Evolutionary conservation across 768 basidiomycete genomes (phyloP), one percentile per base, ranked within the genome.

Genomic region (Xerocomus potaroensis): DNA sequence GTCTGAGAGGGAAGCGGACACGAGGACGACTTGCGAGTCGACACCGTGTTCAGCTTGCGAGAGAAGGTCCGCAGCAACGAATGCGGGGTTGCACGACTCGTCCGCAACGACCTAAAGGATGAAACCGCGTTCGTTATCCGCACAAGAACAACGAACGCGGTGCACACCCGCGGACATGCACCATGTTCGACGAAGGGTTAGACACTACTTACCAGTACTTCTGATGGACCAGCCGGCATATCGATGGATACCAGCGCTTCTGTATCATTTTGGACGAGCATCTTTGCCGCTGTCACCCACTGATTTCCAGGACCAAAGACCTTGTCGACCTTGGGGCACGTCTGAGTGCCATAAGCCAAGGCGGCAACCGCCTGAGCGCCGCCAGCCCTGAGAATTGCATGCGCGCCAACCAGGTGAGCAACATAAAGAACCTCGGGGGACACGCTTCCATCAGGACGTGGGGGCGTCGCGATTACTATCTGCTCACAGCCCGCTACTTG

Each of bases 271-370:
- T 97, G 94, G 21, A 99, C 95, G 44, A 95, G 69, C 96, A 99
- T 97, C 72, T 99, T 99, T 42, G 95, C 96, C 2, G 96, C 96
- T 2, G 95, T 99, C 19, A 99, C 96, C 92, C 94, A 99, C 66
- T 98, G 96, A 64, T 99, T 99, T 21, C 96, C 96, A 6, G 96
- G 96, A 8, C 96, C 96, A 61, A 98, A 95, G 57, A 99, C 93
- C 72, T 99, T 99, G 75, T 99, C 96, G 21, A 97, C 95, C 69
- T 99, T 98, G 14, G 93, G 91, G 6, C 94, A 91, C 4, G 87
- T 87, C 64, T 89, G 76, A 6, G 96, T 99, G 16, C 96, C 96
- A 64, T 97, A 98, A 1, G 96, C 96, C 72, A 99, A 76, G 1
- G 96, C 94, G 21, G 93, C 91, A 15, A 98, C 77, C 10, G 96